Evolutionary conservation across 2,329 filamentous ascomycete species (phyloP).

Genomic region (Pseudogymnoascus pannorum): DNA sequence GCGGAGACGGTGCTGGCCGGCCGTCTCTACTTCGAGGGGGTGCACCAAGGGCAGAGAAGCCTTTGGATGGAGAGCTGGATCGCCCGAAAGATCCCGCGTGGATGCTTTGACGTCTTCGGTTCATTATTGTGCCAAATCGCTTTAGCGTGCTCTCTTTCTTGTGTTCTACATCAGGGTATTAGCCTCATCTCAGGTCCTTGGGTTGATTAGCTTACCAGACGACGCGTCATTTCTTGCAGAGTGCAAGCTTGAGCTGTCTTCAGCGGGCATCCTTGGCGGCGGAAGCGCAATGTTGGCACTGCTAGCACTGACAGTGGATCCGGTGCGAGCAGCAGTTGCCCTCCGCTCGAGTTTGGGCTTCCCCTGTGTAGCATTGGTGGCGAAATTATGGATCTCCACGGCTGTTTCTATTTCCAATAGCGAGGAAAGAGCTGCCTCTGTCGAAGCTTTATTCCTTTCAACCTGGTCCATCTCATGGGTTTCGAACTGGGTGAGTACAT

Average conservation of each 20-base stretch:
- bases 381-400: slow-evolving; percentile 76
- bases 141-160: slow-evolving; percentile 45
- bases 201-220: slow-evolving; percentile 24
- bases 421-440: slow-evolving; percentile 72
- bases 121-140: slow-evolving; percentile 63
- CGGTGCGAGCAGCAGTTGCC: slow-evolving; percentile 20
- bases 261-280: slow-evolving; percentile 15
- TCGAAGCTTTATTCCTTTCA: slow-evolving; percentile 64
- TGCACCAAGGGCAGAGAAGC: slow-evolving; percentile 48
- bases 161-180: slow-evolving; percentile 38
- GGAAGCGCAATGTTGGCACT: slow-evolving; percentile 21
- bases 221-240: slow-evolving; percentile 15
- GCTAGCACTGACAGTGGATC: slow-evolving; percentile 11
- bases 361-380: slow-evolving; percentile 34
- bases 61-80: slow-evolving; percentile 47
- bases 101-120: slow-evolving; percentile 58
- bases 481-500: slow-evolving; percentile 84
- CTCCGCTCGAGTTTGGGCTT: slow-evolving; percentile 26
- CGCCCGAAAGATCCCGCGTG: slow-evolving; percentile 51
- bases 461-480: slow-evolving; percentile 87
- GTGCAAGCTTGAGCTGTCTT: slow-evolving; percentile 24
- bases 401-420: slow-evolving; percentile 81
- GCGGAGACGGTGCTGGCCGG: slow-evolving; percentile 40
- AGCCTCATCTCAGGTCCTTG: slow-evolving; percentile 15
- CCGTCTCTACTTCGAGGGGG: slow-evolving; percentile 57